A percentile compares a stretch with the other conserved stretches of the same genome.
Evolutionary conservation across 192 early-diverging fungal genomes (phyloP).

Genomic region (Coemansia sp.): DNA sequence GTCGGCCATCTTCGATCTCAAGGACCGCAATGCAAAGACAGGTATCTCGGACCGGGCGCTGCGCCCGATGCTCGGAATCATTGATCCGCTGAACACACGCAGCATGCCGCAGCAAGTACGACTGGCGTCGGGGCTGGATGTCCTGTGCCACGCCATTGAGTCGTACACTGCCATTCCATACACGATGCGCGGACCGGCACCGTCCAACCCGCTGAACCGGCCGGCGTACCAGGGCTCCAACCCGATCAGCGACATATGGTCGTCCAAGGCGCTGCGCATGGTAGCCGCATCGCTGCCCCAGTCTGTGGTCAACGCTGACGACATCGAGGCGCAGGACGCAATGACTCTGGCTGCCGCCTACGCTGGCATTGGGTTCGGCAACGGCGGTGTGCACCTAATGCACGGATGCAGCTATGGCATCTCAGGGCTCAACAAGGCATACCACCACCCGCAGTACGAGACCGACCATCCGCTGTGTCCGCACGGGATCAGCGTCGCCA

Average conservation of each 20-base stretch:
- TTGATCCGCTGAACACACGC: slow-evolving; percentile 85
- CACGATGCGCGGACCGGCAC: slow-evolving; percentile 71
- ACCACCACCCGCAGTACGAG: slow-evolving; percentile 79
- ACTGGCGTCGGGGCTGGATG: slow-evolving; percentile 83
- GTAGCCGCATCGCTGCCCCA: slow-evolving; percentile 76
- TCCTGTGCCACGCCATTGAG: slow-evolving; percentile 88
- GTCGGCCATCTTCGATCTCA: slow-evolving; percentile 92
- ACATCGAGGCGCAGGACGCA: slow-evolving; percentile 69
- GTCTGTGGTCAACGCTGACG: slow-evolving; percentile 67
- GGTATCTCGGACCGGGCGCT: slow-evolving; percentile 84
- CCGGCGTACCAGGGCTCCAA: slow-evolving; percentile 93
- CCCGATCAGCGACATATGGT: slow-evolving; percentile 92
- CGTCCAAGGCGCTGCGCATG: slow-evolving; percentile 74
- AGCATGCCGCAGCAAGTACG: slow-evolving; percentile 86
- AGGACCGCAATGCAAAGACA: slow-evolving; percentile 79
- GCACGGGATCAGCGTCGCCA: slow-evolving; percentile 82
- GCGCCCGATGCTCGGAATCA: slow-evolving; percentile 81
- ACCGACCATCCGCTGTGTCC: slow-evolving; percentile 74
- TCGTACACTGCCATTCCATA: slow-evolving; percentile 91
- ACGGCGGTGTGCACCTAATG: slow-evolving; percentile 88
- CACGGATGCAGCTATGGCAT: slow-evolving; percentile 85
- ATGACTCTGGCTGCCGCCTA: slow-evolving; percentile 90
- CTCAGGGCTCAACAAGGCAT: slow-evolving; percentile 77
- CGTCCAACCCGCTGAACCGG: slow-evolving; percentile 75
- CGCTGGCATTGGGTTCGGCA: slow-evolving; percentile 87